phyloP scores from a whole-genome alignment of 176 grass and related monocot species.

The Otatea glauca region DNA sequence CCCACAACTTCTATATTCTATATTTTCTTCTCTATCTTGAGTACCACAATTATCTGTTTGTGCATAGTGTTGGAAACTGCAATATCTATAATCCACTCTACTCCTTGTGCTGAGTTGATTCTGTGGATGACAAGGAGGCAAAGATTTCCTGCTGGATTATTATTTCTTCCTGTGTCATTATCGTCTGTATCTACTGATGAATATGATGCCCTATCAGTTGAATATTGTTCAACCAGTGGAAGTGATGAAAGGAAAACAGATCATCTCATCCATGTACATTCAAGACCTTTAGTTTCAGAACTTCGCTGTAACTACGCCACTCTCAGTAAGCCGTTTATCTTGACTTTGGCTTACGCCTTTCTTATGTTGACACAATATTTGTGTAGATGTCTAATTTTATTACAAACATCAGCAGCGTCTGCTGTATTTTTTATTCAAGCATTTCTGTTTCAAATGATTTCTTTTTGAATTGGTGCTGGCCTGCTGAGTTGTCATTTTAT shows the following conservation, averaged over 20 bases:
- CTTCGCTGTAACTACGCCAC: constrained; percentile 69
- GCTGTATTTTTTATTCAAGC: background rate
- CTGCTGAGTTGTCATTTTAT: constrained; percentile 20
- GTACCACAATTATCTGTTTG: constrained; percentile 58
- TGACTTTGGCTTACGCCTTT: constrained; percentile 10
- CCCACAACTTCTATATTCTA: constrained; percentile 89
- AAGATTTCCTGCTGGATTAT: constrained; percentile 86
- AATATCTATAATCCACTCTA: constrained; percentile 72
- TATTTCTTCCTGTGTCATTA: constrained; percentile 53
- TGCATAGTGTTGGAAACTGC: constrained; percentile 63
- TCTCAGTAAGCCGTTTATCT: constrained; percentile 61
- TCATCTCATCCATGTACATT: constrained; percentile 19
- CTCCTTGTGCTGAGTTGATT: constrained; percentile 70
- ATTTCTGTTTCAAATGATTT: background rate
- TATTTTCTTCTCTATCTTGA: constrained; percentile 91
- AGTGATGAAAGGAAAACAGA: constrained; percentile 37
- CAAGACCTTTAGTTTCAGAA: constrained; percentile 60
- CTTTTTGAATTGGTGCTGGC: background rate
- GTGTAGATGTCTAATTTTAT: constrained; percentile 7
- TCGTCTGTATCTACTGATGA: constrained; percentile 37
- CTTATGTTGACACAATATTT: constrained; percentile 25
- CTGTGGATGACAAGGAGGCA: constrained; percentile 62
- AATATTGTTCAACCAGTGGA: constrained; percentile 18
- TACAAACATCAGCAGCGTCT: background rate
- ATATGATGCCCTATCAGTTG: constrained; percentile 26